Conservation (phyloP, 192 early-diverging fungal species). For the Chytriomyces hyalinus region DNA sequence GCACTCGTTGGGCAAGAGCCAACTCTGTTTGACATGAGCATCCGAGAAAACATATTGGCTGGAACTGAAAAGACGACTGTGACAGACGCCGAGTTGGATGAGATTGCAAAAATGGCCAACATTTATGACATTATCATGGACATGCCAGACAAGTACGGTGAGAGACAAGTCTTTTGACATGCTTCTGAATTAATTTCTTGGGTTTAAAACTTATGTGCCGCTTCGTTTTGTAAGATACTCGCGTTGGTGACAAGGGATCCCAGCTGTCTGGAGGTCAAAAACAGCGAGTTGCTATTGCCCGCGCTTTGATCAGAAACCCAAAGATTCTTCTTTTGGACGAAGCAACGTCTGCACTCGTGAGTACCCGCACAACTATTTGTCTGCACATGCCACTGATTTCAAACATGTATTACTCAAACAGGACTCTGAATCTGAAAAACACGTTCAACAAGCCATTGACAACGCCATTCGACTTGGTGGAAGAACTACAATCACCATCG, state of each 20-base stretch:
- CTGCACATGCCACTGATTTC: too few species aligned
- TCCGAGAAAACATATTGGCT: conserved; percentile 49
- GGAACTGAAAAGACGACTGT: conserved; percentile 21
- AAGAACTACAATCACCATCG: conserved; percentile 75
- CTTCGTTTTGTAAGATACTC: conserved; percentile 48
- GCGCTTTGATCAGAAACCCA: conserved; percentile 63
- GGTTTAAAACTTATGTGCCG: background rate
- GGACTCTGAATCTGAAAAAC: conserved; percentile 68
- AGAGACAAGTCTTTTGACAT: conserved; percentile 10
- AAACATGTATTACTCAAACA: conserved; percentile 47
- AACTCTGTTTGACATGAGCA: conserved; percentile 49
- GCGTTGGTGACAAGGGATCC: conserved; percentile 50
- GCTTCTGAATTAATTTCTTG: background rate
- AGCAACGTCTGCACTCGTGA: conserved; percentile 50
- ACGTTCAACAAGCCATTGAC: conserved; percentile 72
- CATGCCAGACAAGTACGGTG: conserved; percentile 72
- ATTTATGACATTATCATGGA: conserved; percentile 70
- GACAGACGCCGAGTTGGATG: conserved; percentile 64
- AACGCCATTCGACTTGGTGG: conserved; percentile 63
- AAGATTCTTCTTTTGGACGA: conserved; percentile 52
- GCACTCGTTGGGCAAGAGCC: conserved; percentile 68
- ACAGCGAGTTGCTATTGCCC: conserved; percentile 51
- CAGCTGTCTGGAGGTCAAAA: conserved; percentile 56
- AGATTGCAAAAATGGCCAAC: conserved; percentile 77
- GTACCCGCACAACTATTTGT: background rate